These are phyloP conservation scores for Picochlorum sp. DNA, from an alignment of 139 green algal genomes.

Conservation along the genomic window DNA sequence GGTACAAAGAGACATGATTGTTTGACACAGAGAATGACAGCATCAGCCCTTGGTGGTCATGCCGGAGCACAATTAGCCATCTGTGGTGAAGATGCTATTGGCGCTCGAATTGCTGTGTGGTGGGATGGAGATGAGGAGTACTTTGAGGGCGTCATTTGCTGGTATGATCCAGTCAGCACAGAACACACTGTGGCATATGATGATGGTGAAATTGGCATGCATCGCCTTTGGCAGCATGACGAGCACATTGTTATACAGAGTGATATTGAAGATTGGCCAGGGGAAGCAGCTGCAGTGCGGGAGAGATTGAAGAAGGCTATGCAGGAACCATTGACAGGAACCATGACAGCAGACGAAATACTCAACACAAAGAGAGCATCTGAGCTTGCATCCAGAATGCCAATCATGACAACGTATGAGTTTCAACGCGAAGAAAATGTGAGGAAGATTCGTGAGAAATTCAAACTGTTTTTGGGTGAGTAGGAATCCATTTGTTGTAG, in stretches of 20 bases:
- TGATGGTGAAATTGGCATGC: slow-evolving; percentile 58
- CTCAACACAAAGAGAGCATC: slow-evolving; percentile 1
- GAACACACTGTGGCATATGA: slow-evolving; percentile 72
- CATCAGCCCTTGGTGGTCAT: slow-evolving; percentile 53
- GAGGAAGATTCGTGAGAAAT: not conserved
- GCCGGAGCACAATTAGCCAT: slow-evolving; percentile 50
- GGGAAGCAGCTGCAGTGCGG: not conserved
- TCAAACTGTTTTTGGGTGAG: not conserved
- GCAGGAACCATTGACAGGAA: not conserved
- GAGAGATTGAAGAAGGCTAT: not conserved
- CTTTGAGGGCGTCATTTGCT: slow-evolving; percentile 23
- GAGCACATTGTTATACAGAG: slow-evolving; percentile 26
- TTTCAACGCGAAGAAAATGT: not conserved
- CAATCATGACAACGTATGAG: not conserved
- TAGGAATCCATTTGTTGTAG: not conserved
- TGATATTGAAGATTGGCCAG: slow-evolving; percentile 11
- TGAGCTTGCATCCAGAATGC: slow-evolving; percentile 1
- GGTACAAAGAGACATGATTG: slow-evolving; percentile 46
- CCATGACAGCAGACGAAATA: not conserved
- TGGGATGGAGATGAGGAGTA: slow-evolving; percentile 46
- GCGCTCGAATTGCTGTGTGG: slow-evolving; percentile 53
- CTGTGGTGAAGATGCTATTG: slow-evolving; percentile 47
- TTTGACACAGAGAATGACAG: slow-evolving; percentile 55
- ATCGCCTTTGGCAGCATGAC: slow-evolving; percentile 38
- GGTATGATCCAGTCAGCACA: slow-evolving; percentile 40